phyloP scores from a whole-genome alignment of 2,329 filamentous ascomycete species.

The Acarospora socialis region DNA sequence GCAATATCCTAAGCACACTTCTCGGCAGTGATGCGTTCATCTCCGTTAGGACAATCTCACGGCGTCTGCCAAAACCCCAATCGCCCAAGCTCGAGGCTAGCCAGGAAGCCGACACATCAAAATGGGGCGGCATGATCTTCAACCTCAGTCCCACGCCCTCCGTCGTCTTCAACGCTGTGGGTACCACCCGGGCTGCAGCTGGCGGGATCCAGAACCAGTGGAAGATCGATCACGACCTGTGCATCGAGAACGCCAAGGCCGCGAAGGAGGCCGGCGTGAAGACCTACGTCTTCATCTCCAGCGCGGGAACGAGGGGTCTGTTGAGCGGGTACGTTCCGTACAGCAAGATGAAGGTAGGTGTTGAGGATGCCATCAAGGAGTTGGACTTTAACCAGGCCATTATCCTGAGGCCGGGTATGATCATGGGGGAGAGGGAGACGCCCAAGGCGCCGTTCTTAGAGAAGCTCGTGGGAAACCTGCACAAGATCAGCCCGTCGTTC shows the following conservation, averaged over 20 bases:
- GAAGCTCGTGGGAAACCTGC: constrained; percentile 14
- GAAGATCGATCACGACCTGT: constrained; percentile 26
- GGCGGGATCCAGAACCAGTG: constrained; percentile 23
- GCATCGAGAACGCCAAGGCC: constrained; percentile 22
- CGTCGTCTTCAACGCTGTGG: constrained; percentile 22
- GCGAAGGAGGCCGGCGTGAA: constrained; percentile 23
- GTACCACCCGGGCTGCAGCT: constrained; percentile 22
- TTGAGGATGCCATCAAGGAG: constrained; percentile 24
- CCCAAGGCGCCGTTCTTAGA: constrained; percentile 13
- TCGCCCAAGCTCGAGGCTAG: constrained; percentile 19
- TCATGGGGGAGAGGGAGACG: constrained; percentile 19
- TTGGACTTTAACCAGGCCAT: constrained; percentile 24
- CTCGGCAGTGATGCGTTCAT: constrained; percentile 16
- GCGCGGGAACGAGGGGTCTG: constrained; percentile 20
- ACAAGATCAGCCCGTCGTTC: constrained; percentile 15
- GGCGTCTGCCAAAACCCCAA: constrained; percentile 15
- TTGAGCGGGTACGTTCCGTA: constrained; percentile 21
- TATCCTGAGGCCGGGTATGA: constrained; percentile 24
- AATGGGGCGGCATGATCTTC: constrained; percentile 19
- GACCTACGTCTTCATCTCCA: constrained; percentile 24
- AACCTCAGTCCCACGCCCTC: constrained; percentile 17
- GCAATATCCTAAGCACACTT: constrained; percentile 20
- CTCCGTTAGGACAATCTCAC: constrained; percentile 19
- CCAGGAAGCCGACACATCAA: constrained; percentile 19
- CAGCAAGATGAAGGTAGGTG: constrained; percentile 24